Base-by-base conservation (phyloP, 257 asterid genomes). In the Misopates orontium region DNA sequence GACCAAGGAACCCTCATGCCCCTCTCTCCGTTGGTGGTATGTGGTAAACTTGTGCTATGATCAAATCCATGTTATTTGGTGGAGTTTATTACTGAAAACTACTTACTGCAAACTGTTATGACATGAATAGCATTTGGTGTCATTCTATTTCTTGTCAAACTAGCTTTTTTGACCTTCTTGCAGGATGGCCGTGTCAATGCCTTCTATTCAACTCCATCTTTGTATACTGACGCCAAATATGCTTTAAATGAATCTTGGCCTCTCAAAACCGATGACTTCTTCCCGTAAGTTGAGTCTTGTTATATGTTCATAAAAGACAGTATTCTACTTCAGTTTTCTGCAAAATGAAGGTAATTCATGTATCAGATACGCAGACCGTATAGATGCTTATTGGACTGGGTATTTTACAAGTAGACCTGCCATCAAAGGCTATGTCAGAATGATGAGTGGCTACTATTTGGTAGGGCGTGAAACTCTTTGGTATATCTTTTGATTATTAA, bases 171-270 rank as follows among this genome's bases (percentile, higher is more conserved):
- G 55, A 67, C 68, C 21, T 69, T 20, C 62, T 71, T 67, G 68
- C 80, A 94, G 99, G 99, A 94, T 86, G 99, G 99, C 50, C 99
- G 99, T 72, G 96, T 94, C 71, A 94, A 90, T 86, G 96, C 91
- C 22, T 81, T 94, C 18, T 94, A 94, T 75, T 94, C 99, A 23
- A 86, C 93, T 56, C 99, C 99, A 64, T 86, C 97, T 22, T 56
- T 94, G 66, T 94, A 94, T 73, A 90, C 99, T 8, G 99, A 94
- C 39, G 88, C 96, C 42, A 94, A 94, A 76, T 19, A 88, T 80
- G 94, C 92, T 69, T 71, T 86, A 71, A 78, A 80, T 7, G 89
- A 90, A 73, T 50, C 95, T 23, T 93, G 97, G 99, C 99, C 99
- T 77, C 97, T 86, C 64, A 90, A 93, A 71, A 71, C 92, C 1